Evolutionary conservation across 768 basidiomycete species (phyloP), one percentile per base, ranked within the genome.

Genomic region (Chalciporus pseudorubinellus): DNA sequence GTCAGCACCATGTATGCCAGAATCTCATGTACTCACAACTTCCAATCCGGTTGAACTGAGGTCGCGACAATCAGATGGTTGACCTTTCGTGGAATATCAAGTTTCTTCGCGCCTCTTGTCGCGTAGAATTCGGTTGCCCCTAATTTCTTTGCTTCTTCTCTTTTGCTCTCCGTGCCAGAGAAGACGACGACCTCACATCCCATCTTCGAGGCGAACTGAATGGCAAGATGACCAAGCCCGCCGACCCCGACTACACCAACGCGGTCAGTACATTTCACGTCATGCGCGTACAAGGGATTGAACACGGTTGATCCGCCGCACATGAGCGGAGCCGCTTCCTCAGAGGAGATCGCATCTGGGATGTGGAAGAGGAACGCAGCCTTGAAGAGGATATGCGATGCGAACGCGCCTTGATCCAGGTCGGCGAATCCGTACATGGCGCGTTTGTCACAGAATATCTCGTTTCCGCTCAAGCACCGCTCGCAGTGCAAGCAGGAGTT

Each of bases 151-250:
- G 73, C 70, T 28, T 73, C 70, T 8, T 65, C 61, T 40, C 38
- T 65, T 52, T 74, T 74, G 21, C 40, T 45, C 7, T 73, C 68
- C 0, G 70, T 66, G 21, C 63, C 43, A 6, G 70, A 72, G 26
- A 73, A 67, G 6, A 68, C 72, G 43, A 69, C 63, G 4, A 74
- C 72, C 7, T 67, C 66, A 18, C 69, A 70, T 13, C 72, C 72
- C 67, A 73, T 73, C 57, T 71, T 74, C 29, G 66, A 52, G 4
- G 72, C 70, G 51, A 74, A 73, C 39, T 72, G 69, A 29, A 73
- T 65, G 6, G 68, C 70, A 28, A 74, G 68, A 39, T 73, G 72
- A 8, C 72, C 70, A 14, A 73, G 64, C 6, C 72, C 72, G 2
- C 73, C 72, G 20, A 74, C 9, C 0, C 70, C 72, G 4, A 72